These are phyloP conservation scores for Nicotiana noctiflora DNA, from an alignment of 257 asterid genomes.

Conservation along the genomic window DNA sequence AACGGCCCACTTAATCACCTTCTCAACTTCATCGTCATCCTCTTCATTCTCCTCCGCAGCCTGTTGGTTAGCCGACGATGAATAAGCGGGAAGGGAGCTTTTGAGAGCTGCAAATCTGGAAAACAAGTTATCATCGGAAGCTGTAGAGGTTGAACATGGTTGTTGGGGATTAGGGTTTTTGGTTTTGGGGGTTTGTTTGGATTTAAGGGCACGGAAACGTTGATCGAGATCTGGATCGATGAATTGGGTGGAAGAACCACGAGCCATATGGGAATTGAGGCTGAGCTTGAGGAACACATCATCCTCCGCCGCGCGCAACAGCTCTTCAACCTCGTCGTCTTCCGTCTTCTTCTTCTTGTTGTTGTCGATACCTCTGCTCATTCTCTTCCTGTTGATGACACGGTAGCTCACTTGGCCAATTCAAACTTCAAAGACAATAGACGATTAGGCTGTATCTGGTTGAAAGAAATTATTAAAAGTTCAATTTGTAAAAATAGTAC, in stretches of 20 bases:
- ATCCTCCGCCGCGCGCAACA: slow-evolving; percentile 71
- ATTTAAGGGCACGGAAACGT: slow-evolving; percentile 60
- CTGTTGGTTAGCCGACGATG: neutral
- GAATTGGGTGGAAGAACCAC: slow-evolving; percentile 27
- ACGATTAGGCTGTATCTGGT: too few species aligned
- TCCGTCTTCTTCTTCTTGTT: slow-evolving; percentile 22
- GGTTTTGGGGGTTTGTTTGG: slow-evolving; percentile 20
- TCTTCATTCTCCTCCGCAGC: slow-evolving; percentile 3
- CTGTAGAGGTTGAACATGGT: neutral
- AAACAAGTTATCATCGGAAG: slow-evolving; percentile 32
- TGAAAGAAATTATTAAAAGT: too few species aligned
- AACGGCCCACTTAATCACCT: slow-evolving; percentile 75
- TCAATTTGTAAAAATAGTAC: too few species aligned
- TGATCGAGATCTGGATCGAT: slow-evolving; percentile 76
- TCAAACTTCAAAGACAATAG: too few species aligned
- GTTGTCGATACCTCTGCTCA: slow-evolving; percentile 10
- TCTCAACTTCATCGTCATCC: slow-evolving; percentile 66
- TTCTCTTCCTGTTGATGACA: too few species aligned
- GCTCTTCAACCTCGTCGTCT: slow-evolving; percentile 70
- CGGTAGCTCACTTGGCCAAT: too few species aligned
- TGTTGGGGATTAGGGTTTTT: neutral
- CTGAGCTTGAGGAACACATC: slow-evolving; percentile 60
- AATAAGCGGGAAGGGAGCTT: slow-evolving; percentile 33
- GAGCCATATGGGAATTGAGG: slow-evolving; percentile 54
- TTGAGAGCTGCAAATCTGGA: slow-evolving; percentile 67